A percentile compares a stretch with the other conserved stretches of the same genome.
phyloP scores from a whole-genome alignment of 768 basidiomycete genomes.

The Sporobolomyces phaffii region DNA sequence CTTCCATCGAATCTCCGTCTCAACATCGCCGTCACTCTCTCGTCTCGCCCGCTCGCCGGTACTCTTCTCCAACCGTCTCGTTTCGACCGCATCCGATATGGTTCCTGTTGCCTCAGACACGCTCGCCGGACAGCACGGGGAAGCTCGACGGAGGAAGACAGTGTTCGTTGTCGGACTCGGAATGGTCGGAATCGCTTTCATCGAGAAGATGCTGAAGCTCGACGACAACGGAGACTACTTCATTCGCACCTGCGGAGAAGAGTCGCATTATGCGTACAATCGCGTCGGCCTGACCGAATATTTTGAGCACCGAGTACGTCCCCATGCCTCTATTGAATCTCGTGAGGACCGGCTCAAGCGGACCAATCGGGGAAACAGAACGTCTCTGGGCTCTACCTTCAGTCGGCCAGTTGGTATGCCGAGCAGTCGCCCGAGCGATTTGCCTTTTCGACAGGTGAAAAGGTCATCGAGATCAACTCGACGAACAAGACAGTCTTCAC shows the following conservation, averaged over 20 bases:
- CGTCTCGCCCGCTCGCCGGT: too few species aligned
- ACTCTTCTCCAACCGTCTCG: not conserved
- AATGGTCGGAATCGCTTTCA: slow-evolving; percentile 66
- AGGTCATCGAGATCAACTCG: slow-evolving; percentile 44
- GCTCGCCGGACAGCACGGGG: not conserved
- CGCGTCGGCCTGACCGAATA: slow-evolving; percentile 51
- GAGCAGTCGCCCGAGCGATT: slow-evolving; percentile 57
- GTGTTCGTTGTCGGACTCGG: slow-evolving; percentile 55
- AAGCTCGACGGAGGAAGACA: slow-evolving; percentile 36
- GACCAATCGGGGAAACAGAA: slow-evolving; percentile 58
- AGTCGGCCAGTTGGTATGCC: slow-evolving; percentile 47
- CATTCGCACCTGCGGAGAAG: slow-evolving; percentile 59
- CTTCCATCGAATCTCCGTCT: too few species aligned
- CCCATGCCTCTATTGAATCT: too few species aligned
- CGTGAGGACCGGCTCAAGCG: too few species aligned
- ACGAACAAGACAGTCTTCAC: slow-evolving; percentile 51
- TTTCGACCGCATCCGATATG: slow-evolving; percentile 4
- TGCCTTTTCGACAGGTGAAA: slow-evolving; percentile 54
- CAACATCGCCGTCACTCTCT: too few species aligned
- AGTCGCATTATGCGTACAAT: slow-evolving; percentile 43
- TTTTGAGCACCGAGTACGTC: slow-evolving; percentile 61
- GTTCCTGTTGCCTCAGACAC: slow-evolving; percentile 16
- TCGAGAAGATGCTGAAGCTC: slow-evolving; percentile 59
- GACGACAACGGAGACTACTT: slow-evolving; percentile 54
- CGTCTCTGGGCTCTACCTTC: slow-evolving; percentile 59